phyloP scores from a whole-genome alignment of 1,284 basidiomycete genomes.

The Cutaneotrichosporon sp. region DNA sequence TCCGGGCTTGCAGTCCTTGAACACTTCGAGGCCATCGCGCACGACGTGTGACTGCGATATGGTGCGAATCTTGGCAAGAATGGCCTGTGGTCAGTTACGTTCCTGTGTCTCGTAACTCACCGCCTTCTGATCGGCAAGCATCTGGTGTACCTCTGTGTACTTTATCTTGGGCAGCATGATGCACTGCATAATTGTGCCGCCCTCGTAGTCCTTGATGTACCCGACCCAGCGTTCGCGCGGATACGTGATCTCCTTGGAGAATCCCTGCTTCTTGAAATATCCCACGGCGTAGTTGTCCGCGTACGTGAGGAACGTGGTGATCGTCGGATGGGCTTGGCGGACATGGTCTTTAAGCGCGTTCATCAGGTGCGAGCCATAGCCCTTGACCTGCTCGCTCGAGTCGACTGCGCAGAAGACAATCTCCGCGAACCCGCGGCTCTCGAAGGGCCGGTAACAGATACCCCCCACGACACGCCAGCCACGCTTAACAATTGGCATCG shows the following conservation, averaged over 20 bases:
- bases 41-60: slow-evolving; percentile 83
- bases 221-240: slow-evolving; percentile 92
- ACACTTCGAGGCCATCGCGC: slow-evolving; percentile 73
- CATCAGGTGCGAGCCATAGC: slow-evolving; percentile 98
- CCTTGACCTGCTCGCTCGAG: slow-evolving; percentile 95
- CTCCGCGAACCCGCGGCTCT: slow-evolving; percentile 90
- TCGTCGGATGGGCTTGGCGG: slow-evolving; percentile 65
- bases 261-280: slow-evolving; percentile 98
- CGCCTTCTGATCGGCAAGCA: slow-evolving; percentile 78
- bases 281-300: slow-evolving; percentile 99
- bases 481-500: slow-evolving; percentile 89
- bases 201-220: slow-evolving; percentile 99
- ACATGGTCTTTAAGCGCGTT: slow-evolving; percentile 97
- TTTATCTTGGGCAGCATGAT: slow-evolving; percentile 86
- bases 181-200: slow-evolving; percentile 99
- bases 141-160: slow-evolving; percentile 76
- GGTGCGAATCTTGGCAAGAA: slow-evolving; percentile 80
- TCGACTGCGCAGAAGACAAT: slow-evolving; percentile 99
- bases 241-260: slow-evolving; percentile 93
- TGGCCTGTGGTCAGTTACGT: slow-evolving; percentile 51
- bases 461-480: slow-evolving; percentile 96
- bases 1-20: slow-evolving; percentile 54
- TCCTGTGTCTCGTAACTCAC: slow-evolving; percentile 32
- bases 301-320: slow-evolving; percentile 95
- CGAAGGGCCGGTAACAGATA: slow-evolving; percentile 95